Conservation (phyloP, 176 grass and related monocot genomes). For the Phoenix roebelenii region DNA sequence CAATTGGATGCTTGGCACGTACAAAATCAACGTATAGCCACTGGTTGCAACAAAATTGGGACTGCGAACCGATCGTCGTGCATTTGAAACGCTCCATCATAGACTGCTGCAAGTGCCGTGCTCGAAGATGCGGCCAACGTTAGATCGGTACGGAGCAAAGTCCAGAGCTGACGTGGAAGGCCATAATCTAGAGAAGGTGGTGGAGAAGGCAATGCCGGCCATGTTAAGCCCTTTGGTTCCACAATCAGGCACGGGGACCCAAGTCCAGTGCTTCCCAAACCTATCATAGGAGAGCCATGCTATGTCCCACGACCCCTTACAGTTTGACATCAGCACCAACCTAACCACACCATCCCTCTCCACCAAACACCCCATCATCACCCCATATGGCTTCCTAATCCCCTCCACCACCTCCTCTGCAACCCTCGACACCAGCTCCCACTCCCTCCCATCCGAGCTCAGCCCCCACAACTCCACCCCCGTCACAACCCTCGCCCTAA, state of each 20-base stretch:
- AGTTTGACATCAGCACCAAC: constrained; percentile 84
- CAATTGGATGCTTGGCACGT: too few relatives aligned
- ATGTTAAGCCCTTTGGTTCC: constrained; percentile 87
- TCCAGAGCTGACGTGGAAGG: constrained; percentile 1
- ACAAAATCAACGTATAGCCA: too few relatives aligned
- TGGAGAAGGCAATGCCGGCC: constrained; percentile 91
- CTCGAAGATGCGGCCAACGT: too few relatives aligned
- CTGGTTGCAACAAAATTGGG: too few relatives aligned
- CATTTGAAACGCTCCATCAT: too few relatives aligned
- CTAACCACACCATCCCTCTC: constrained; percentile 75
- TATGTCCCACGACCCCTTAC: constrained; percentile 68
- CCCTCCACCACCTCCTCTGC: constrained; percentile 45
- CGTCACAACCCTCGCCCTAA: constrained; percentile 37
- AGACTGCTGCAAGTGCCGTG: too few relatives aligned
- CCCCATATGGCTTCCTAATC: constrained; percentile 61
- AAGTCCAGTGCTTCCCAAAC: constrained; percentile 36
- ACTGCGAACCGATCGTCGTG: too few relatives aligned
- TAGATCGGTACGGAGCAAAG: too few relatives aligned
- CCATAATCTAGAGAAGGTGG: constrained; percentile 87
- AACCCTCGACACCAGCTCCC: constrained; percentile 54
- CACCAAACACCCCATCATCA: constrained; percentile 76
- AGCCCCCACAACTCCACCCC: constrained; percentile 76
- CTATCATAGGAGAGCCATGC: constrained; percentile 80
- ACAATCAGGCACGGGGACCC: constrained; percentile 82
- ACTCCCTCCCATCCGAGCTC: constrained; percentile 31